Evolutionary conservation across 345 rosid genomes (phyloP), one percentile per base, ranked within the genome.

Genomic region (Bruguiera sexangula): DNA sequence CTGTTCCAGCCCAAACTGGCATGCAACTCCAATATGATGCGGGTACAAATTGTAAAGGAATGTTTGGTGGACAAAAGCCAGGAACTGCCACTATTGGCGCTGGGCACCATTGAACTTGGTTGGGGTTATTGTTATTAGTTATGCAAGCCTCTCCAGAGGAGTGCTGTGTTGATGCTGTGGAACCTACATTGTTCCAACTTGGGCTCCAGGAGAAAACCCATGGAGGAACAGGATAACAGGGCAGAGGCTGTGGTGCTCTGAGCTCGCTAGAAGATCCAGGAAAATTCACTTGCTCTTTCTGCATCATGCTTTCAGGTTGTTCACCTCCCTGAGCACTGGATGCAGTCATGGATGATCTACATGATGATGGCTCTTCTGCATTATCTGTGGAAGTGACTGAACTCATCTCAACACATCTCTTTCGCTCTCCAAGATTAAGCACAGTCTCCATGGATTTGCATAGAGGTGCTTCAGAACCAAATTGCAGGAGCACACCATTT

Each of bases 31-130:
- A 80, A 79, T 85, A 85, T 69, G 94, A 79, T 59, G 82, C 84
- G 16, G 92, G 85, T 55, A 86, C 87, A 70, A 86, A 84, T 36
- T 87, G 80, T 76, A 93, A 75, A 36, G 91, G 87, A 63, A 80
- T 84, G 60, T 83, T 90, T 2, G 92, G 82, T 4, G 97, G 94
- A 76, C 84, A 86, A 69, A 85, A 83, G 13, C 82, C 78, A 4
- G 76, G 80, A 58, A 77, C 76, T 27, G 80, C 69, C 27, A 85
- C 30, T 9, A 81, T 50, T 6, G 90, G 75, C 11, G 89, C 63
- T 16, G 88, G 76, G 66, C 84, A 82, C 85, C 85, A 85, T 50
- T 82, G 91, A 76, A 79, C 71, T 18, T 77, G 79, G 69, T 58
- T 77, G 5, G 70, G 32, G 71, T 37, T 72, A 64, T n/a, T 65